These are phyloP conservation scores for Scolecobasidium constrictum DNA, from an alignment of 2,329 filamentous ascomycete genomes.

Conservation along the genomic window DNA sequence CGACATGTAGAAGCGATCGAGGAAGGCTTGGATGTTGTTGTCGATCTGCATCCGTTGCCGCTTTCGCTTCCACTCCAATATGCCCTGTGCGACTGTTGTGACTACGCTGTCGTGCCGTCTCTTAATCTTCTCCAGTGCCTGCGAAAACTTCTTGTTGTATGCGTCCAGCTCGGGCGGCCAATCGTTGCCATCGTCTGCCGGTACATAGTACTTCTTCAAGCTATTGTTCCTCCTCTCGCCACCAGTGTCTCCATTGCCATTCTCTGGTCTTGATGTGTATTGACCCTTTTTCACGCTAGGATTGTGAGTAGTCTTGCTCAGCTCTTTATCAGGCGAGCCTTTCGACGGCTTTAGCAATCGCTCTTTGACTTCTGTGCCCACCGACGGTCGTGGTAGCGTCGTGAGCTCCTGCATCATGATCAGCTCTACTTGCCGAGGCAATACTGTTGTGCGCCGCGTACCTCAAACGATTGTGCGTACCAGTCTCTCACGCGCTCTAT, in stretches of 20 bases:
- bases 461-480: conserved; percentile 99
- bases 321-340: conserved; percentile 46
- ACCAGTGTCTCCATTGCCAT: conserved; percentile 37
- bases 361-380: conserved; percentile 65
- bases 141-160: conserved; percentile 85
- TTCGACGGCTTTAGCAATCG: conserved; percentile 62
- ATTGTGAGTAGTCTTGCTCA: conserved; percentile 78
- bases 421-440: neutral
- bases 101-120: conserved; percentile 92
- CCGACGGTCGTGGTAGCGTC: conserved; percentile 63
- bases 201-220: conserved; percentile 72
- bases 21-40: conserved; percentile 90
- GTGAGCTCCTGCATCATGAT: conserved; percentile 68
- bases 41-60: conserved; percentile 97
- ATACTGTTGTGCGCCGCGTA: conserved; percentile 33
- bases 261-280: conserved; percentile 50
- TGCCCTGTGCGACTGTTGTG: conserved; percentile 94
- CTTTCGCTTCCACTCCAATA: conserved; percentile 94
- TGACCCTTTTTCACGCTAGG: conserved; percentile 80
- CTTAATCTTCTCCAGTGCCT: conserved; percentile 89
- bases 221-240: conserved; percentile 33
- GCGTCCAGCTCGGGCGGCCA: conserved; percentile 93
- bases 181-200: conserved; percentile 74
- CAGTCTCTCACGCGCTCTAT: conserved; percentile 92
- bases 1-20: conserved; percentile 99